These are phyloP conservation scores for Parasarocladium wereldwijsianum DNA, from an alignment of 2,329 filamentous ascomycete genomes.

Conservation along the genomic window DNA sequence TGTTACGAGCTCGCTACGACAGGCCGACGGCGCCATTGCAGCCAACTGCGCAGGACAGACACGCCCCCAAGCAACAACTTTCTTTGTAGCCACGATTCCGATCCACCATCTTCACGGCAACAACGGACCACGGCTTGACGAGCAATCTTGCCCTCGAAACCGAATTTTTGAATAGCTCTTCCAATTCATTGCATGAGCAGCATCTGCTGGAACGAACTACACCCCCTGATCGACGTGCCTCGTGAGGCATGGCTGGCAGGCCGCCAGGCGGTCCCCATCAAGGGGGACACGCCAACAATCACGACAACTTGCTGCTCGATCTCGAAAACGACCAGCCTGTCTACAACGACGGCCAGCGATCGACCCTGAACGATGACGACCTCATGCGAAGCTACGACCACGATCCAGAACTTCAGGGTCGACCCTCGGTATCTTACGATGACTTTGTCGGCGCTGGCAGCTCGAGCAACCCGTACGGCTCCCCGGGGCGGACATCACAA, in stretches of 20 bases:
- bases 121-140: neutral
- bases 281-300: slow-evolving; percentile 30
- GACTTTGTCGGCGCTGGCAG: slow-evolving; percentile 68
- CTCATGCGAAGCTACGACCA: slow-evolving; percentile 62
- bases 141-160: neutral
- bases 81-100: too few relatives aligned
- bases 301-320: slow-evolving; percentile 56
- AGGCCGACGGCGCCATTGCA: too few relatives aligned
- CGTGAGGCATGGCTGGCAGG: slow-evolving; percentile 46
- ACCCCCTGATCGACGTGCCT: slow-evolving; percentile 17
- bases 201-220: slow-evolving; percentile 12
- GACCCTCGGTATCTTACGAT: slow-evolving; percentile 87
- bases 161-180: neutral
- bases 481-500: slow-evolving; percentile 1
- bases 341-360: slow-evolving; percentile 64
- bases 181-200: slow-evolving; percentile 16
- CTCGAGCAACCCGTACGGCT: slow-evolving; percentile 22
- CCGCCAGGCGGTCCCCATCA: slow-evolving; percentile 28
- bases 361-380: slow-evolving; percentile 69
- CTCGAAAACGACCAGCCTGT: slow-evolving; percentile 54
- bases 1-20: too few relatives aligned
- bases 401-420: slow-evolving; percentile 44
- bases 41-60: too few relatives aligned
- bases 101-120: neutral
- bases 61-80: too few relatives aligned